Conservation (phyloP, 192 early-diverging fungal species). For the Dispira parvispora region DNA sequence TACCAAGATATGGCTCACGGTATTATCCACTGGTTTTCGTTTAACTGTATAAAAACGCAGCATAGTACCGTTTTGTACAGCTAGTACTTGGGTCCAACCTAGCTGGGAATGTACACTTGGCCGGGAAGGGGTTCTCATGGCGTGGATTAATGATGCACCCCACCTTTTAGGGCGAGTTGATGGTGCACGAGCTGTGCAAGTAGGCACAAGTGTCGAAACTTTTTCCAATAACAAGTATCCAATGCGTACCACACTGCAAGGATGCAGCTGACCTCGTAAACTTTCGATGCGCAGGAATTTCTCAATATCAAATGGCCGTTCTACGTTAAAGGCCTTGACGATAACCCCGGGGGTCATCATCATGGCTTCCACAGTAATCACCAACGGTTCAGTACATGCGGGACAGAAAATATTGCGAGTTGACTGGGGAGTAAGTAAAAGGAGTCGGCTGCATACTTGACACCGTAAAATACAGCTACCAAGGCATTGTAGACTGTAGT, state of each 20-base stretch:
- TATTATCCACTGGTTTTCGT: not conserved
- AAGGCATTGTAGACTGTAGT: conserved; percentile 11
- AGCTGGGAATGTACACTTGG: not conserved
- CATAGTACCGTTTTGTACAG: conserved; percentile 2
- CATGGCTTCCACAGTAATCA: conserved; percentile 5
- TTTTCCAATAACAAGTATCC: conserved; percentile 8
- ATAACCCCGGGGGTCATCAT: conserved; percentile 11
- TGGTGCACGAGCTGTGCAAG: no score
- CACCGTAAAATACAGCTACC: conserved; percentile 11
- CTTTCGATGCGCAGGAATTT: conserved; percentile 8
- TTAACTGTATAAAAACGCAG: conserved; percentile 5
- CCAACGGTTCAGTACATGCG: conserved; percentile 2
- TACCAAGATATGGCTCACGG: not conserved
- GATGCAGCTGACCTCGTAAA: not conserved
- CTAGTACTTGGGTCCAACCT: conserved; percentile 11
- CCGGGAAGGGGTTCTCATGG: not conserved
- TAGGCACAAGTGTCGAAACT: not conserved
- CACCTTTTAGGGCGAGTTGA: no score
- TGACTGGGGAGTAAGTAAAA: conserved; percentile 7
- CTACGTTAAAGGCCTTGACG: conserved; percentile 12
- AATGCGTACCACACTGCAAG: conserved; percentile 9
- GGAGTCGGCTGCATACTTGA: conserved; percentile 1
- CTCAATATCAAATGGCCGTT: conserved; percentile 11
- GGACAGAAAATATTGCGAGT: conserved; percentile 10
- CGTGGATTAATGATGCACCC: no score